phyloP scores from a whole-genome alignment of 2,329 filamentous ascomycete genomes.

The Corinectria fuckeliana region DNA sequence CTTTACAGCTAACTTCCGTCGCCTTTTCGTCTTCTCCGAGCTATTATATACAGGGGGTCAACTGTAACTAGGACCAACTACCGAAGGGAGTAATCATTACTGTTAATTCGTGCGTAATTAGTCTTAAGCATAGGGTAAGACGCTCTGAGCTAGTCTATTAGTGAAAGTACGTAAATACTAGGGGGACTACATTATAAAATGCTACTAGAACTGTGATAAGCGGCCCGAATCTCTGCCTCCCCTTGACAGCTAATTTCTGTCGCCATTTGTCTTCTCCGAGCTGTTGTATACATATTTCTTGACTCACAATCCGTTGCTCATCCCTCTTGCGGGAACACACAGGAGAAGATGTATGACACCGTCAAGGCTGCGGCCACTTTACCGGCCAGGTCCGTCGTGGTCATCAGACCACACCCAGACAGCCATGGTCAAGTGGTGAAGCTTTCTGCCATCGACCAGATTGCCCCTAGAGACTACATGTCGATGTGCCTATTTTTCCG shows the following conservation, averaged over 20 bases:
- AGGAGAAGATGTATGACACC: neutral
- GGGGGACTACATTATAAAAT: neutral
- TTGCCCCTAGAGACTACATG: constrained; percentile 18
- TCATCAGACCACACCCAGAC: constrained; percentile 5
- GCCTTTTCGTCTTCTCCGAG: too few relatives aligned
- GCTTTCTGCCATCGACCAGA: constrained; percentile 15
- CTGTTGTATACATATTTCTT: neutral
- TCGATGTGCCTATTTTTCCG: constrained; percentile 9
- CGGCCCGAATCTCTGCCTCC: neutral
- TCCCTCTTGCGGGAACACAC: neutral
- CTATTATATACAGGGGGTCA: too few relatives aligned
- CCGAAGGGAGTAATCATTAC: too few relatives aligned
- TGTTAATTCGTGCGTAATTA: too few relatives aligned
- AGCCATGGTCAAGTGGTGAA: neutral
- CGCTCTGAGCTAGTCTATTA: neutral
- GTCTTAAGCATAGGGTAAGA: too few relatives aligned
- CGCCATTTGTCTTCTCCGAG: neutral
- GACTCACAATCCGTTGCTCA: neutral
- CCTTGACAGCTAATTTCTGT: neutral
- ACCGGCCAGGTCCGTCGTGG: neutral
- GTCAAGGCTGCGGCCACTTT: neutral
- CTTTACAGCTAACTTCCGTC: too few relatives aligned
- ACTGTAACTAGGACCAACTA: too few relatives aligned
- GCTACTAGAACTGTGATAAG: neutral
- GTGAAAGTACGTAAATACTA: neutral